Evolutionary conservation across 441 rosid species (phyloP).

Genomic region (Gossypium gossypioides): DNA sequence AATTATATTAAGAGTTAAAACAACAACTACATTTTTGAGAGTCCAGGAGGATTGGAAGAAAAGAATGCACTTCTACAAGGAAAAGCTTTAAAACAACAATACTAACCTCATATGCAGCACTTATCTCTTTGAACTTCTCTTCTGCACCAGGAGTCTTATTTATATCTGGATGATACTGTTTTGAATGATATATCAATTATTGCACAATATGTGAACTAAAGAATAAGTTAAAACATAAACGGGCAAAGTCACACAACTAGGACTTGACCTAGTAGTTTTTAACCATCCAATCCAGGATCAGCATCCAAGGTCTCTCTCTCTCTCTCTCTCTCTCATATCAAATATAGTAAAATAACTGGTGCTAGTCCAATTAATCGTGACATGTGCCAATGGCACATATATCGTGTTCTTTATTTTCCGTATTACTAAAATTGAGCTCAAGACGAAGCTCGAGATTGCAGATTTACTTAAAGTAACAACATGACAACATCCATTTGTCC

Average conservation of each 20-base stretch:
- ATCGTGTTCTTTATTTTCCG: constrained; percentile 5
- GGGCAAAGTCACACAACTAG: not conserved
- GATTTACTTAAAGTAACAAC: not conserved
- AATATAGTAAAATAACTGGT: not conserved
- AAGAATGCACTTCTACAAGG: not conserved
- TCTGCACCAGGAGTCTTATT: constrained; percentile 73
- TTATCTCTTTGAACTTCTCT: constrained; percentile 87
- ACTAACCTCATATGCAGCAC: constrained; percentile 89
- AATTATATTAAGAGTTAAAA: too few relatives aligned
- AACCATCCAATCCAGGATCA: not conserved
- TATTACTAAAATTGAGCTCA: not conserved
- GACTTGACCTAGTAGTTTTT: not conserved
- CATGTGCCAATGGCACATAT: not conserved
- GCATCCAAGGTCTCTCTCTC: not conserved
- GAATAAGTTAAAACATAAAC: not conserved
- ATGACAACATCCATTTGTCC: not conserved
- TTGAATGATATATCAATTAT: constrained; percentile 21
- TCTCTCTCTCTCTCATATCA: not conserved
- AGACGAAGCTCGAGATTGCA: not conserved
- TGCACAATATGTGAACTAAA: constrained; percentile 8
- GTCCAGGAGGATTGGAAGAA: not conserved
- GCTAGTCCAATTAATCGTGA: not conserved
- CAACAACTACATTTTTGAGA: not conserved
- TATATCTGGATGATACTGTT: constrained; percentile 84
- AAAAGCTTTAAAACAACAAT: not conserved